Evolutionary conservation across 768 basidiomycete genomes (phyloP).

Genomic region (Rossbeevera mucosa): DNA sequence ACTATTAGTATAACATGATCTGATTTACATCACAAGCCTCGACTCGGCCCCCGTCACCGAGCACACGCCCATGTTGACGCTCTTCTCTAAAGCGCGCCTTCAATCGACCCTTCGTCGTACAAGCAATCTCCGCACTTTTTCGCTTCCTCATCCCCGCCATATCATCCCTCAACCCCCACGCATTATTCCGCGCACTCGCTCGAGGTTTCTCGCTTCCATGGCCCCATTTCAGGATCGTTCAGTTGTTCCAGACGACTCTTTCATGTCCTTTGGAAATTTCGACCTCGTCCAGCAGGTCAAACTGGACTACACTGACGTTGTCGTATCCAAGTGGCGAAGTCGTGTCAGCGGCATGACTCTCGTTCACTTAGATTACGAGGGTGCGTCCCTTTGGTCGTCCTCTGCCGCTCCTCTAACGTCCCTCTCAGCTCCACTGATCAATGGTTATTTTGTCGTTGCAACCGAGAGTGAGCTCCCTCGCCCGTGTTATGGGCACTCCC

Average conservation of each 20-base stretch:
- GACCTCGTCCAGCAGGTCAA: conserved; percentile 75
- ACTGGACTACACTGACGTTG: conserved; percentile 73
- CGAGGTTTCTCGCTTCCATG: conserved; percentile 28
- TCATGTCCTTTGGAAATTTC: conserved; percentile 64
- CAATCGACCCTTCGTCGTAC: conserved; percentile 13
- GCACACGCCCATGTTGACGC: conserved; percentile 21
- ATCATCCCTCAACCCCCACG: background rate
- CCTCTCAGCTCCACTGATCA: conserved; percentile 71
- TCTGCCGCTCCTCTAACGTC: conserved; percentile 12
- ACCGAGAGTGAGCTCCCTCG: conserved; percentile 69
- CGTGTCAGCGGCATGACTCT: conserved; percentile 82
- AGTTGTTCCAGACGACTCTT: conserved; percentile 10
- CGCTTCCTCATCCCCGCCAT: background rate
- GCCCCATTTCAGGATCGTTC: conserved; percentile 20
- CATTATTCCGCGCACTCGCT: background rate
- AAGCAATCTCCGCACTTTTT: background rate
- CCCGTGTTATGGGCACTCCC: background rate
- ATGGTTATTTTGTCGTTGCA: conserved; percentile 84
- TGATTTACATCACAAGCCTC: no score
- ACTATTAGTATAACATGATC: no score
- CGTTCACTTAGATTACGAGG: conserved; percentile 88
- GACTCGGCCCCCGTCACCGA: background rate
- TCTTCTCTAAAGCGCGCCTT: conserved; percentile 24
- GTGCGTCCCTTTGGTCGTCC: conserved; percentile 36
- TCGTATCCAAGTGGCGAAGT: conserved; percentile 85